Conservation (phyloP, 176 grass and related monocot genomes). For the Zoysia pacifica region DNA sequence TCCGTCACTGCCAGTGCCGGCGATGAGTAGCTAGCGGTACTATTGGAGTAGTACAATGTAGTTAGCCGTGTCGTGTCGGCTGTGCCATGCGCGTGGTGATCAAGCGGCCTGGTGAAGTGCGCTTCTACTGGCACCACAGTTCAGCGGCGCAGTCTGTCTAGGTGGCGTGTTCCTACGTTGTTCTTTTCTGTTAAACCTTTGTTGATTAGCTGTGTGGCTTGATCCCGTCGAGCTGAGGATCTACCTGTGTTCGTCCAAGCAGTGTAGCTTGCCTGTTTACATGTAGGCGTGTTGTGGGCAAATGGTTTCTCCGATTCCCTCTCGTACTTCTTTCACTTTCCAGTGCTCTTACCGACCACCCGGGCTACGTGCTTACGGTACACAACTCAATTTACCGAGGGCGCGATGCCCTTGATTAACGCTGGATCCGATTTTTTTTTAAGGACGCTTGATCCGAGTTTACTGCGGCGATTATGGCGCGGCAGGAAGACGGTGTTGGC, state of each 20-base stretch:
- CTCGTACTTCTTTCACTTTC: too few species aligned
- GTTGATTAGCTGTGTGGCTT: background rate
- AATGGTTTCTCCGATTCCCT: too few species aligned
- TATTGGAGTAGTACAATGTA: background rate
- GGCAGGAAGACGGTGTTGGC: background rate
- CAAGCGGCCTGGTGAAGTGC: background rate
- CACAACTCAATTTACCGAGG: too few species aligned
- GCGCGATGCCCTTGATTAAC: too few species aligned
- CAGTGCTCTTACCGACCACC: too few species aligned
- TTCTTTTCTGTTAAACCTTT: background rate
- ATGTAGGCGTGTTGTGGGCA: conserved; percentile 3
- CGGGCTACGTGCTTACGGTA: too few species aligned
- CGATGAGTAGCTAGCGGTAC: background rate
- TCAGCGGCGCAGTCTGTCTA: conserved; percentile 27
- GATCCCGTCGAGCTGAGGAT: conserved; percentile 23
- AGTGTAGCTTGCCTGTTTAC: conserved; percentile 17
- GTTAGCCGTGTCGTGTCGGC: conserved; percentile 8
- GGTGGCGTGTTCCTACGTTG: background rate
- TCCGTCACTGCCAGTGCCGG: background rate
- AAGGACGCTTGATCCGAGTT: background rate
- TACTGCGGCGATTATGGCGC: conserved; percentile 11
- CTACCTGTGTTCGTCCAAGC: conserved; percentile 12
- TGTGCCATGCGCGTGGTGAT: conserved; percentile 27
- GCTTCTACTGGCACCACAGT: conserved; percentile 1
- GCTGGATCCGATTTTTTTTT: too few species aligned